Base-by-base conservation (phyloP, 768 basidiomycete species). In the Rhizopogon rudus region DNA sequence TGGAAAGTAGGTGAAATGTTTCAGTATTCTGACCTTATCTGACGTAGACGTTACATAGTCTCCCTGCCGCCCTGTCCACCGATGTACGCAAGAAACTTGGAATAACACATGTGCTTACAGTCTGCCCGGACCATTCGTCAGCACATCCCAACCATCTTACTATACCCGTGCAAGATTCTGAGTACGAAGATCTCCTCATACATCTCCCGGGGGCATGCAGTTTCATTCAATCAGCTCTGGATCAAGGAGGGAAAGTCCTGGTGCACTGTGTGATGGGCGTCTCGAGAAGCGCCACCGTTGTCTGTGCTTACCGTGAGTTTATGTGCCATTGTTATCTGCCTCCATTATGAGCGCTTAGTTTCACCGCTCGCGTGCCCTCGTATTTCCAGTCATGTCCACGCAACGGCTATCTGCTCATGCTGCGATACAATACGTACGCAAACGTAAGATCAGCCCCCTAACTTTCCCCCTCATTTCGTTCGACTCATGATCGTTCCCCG, bases 211-310 rank as follows among this genome's bases (percentile, higher is more conserved):
- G 65, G 16, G 76, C 83, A 9, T 84, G 83, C 62, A 67, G 62
- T 13, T 91, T 88, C 65, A 88, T 91, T 31, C 75, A 85, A 59
- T 57, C 73, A 20, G 84, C 87, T 3, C 59, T 90, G 40, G 65
- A 71, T 8, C 22, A 57, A 6, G 77, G 78, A 25, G 86, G 86
- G 0, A 76, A 72, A 44, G 80, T 88, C 5, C 76, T 90, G 9
- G 83, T 89, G 13, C 88, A 90, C 58, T 89, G 88, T 63, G 73
- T 83, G 9, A 85, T 87, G 81, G 88, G 88, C 5, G 69, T 89
- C 7, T 90, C 85, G 0, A 75, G 88, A 57, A 88, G 86, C 59
- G 73, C 81, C 40, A 82, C 87, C 8, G 78, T 81, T 25, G 73
- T 83, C 25, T 78, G 77, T 49, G 82, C 81, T 14, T 84, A 78